These are phyloP conservation scores for Cicer judaicum DNA, from an alignment of 306 rosid genomes.

Conservation along the genomic window DNA sequence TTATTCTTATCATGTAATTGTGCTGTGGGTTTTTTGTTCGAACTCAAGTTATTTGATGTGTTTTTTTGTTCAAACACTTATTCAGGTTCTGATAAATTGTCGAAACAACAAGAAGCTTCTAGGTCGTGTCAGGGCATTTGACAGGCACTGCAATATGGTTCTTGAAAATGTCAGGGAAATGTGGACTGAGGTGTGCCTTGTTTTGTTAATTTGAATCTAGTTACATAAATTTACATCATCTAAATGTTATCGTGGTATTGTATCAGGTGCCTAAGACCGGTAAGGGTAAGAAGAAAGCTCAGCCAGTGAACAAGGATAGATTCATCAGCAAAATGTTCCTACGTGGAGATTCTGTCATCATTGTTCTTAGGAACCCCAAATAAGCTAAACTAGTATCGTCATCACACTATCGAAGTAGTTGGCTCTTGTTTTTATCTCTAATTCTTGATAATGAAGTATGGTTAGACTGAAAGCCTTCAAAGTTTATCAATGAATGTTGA, in stretches of 20 bases:
- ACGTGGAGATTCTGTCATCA: conserved; percentile 87
- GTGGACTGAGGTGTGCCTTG: conserved; percentile 88
- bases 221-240: not conserved
- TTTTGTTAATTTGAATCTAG: not conserved
- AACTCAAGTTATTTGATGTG: not conserved
- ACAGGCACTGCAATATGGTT: conserved; percentile 96
- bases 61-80: not conserved
- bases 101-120: conserved; percentile 89
- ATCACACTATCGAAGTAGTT: not conserved
- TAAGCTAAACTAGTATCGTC: conserved; percentile 51
- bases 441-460: not conserved
- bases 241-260: not conserved
- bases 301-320: conserved; percentile 88
- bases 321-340: conserved; percentile 95
- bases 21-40: not conserved
- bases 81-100: conserved; percentile 85
- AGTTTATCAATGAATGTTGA: conserved; percentile 8
- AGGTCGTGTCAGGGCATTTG: conserved; percentile 93
- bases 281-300: conserved; percentile 90
- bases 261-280: conserved; percentile 87
- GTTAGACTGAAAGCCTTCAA: conserved; percentile 1
- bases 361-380: conserved; percentile 92
- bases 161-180: conserved; percentile 95
- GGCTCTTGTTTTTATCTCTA: conserved; percentile 6
- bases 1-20: not conserved